Evolutionary conservation across 164 flowering plant genomes (phyloP).

Genomic region (Sextonia rubra): DNA sequence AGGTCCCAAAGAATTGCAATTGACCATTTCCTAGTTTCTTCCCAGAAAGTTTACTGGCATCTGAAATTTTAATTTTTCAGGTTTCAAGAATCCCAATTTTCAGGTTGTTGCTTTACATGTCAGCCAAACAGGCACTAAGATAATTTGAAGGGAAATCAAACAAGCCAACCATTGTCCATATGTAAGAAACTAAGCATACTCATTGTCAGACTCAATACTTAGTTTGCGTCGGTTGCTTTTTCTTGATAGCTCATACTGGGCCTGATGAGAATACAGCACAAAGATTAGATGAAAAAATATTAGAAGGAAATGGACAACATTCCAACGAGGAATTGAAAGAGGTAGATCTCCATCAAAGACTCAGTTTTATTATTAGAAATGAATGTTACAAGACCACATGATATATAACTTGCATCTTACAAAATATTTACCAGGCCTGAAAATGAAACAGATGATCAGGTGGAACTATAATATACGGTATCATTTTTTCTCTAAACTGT

Average conservation of each 20-base stretch:
- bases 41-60: neutral
- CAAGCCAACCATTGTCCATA: neutral
- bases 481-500: too few relatives aligned
- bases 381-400: too few relatives aligned
- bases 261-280: conserved; percentile 34
- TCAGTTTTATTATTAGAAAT: neutral
- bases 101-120: neutral
- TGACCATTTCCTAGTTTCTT: too few relatives aligned
- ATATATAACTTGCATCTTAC: too few relatives aligned
- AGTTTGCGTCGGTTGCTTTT: conserved; percentile 57
- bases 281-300: neutral
- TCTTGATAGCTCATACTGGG: conserved; percentile 64
- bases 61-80: neutral
- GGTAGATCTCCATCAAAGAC: neutral
- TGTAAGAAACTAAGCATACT: conserved; percentile 45
- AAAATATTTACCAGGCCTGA: too few relatives aligned
- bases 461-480: neutral
- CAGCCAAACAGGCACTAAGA: neutral
- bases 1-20: too few relatives aligned
- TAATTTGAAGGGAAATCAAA: neutral
- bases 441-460: neutral
- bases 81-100: neutral
- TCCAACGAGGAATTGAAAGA: neutral
- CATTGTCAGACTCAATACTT: conserved; percentile 42
- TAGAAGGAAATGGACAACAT: neutral